These are phyloP conservation scores for Beauveria bassiana DNA, from an alignment of 2,329 filamentous ascomycete species.

Conservation along the genomic window DNA sequence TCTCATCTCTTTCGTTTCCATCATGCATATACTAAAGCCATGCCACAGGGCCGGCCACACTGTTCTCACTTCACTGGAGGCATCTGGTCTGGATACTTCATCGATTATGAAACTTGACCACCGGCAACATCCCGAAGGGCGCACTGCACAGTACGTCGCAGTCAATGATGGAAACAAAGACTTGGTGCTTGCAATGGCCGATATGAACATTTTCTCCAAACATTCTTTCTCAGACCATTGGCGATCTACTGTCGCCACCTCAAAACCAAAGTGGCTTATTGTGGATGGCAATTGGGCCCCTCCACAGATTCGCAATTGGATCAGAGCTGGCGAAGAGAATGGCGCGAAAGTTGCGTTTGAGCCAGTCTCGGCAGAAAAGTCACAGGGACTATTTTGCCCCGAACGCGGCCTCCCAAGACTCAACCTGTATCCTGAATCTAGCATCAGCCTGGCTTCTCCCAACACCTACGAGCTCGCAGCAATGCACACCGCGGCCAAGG, in stretches of 20 bases:
- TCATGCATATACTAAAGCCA: not conserved
- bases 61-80: conserved; percentile 57
- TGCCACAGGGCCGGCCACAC: conserved; percentile 58
- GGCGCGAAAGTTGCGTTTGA: conserved; percentile 67
- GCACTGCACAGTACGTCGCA: conserved; percentile 87
- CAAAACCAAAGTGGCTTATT: conserved; percentile 67
- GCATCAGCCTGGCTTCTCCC: conserved; percentile 70
- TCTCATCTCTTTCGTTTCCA: not conserved
- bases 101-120: conserved; percentile 52
- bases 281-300: conserved; percentile 83
- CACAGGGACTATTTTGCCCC: conserved; percentile 56
- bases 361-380: conserved; percentile 79
- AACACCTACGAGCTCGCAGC: conserved; percentile 75
- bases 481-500: conserved; percentile 66
- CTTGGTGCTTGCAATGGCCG: conserved; percentile 87
- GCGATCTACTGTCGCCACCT: conserved; percentile 48
- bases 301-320: conserved; percentile 58
- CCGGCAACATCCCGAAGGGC: conserved; percentile 41
- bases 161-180: conserved; percentile 79
- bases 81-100: conserved; percentile 55
- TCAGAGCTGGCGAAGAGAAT: conserved; percentile 50
- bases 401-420: conserved; percentile 31
- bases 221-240: conserved; percentile 48
- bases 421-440: conserved; percentile 50
- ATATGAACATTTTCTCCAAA: conserved; percentile 77